These are phyloP conservation scores for Senecio squalidus DNA, from an alignment of 140 eudicot genomes.

Conservation along the genomic window DNA sequence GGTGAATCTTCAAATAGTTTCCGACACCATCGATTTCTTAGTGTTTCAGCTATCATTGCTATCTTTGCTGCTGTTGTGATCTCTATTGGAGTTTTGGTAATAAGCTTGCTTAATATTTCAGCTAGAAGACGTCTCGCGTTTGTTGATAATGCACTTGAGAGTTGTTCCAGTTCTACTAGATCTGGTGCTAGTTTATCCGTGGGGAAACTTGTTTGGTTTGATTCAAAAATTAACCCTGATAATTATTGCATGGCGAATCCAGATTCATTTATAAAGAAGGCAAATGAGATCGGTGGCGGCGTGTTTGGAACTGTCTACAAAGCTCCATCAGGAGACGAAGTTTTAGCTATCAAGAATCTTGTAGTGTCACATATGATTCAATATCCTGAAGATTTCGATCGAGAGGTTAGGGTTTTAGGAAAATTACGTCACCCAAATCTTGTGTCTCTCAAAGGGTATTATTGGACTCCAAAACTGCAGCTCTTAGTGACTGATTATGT, in stretches of 20 bases:
- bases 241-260: slow-evolving; percentile 39
- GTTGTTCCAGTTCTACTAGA: slow-evolving; percentile 68
- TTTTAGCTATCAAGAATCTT: slow-evolving; percentile 64
- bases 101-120: slow-evolving; percentile 59
- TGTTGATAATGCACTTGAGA: slow-evolving; percentile 65
- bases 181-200: slow-evolving; percentile 44
- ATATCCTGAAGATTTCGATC: slow-evolving; percentile 75
- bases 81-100: slow-evolving; percentile 56
- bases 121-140: slow-evolving; percentile 66
- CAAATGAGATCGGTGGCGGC: slow-evolving; percentile 67
- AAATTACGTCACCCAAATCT: slow-evolving; percentile 72
- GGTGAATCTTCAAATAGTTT: slow-evolving; percentile 16
- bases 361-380: slow-evolving; percentile 61
- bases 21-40: slow-evolving; percentile 56
- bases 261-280: slow-evolving; percentile 50
- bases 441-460: slow-evolving; percentile 70
- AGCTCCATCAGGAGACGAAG: slow-evolving; percentile 44
- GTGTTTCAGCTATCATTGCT: slow-evolving; percentile 68
- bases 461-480: slow-evolving; percentile 87
- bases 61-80: slow-evolving; percentile 75
- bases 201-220: slow-evolving; percentile 70
- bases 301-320: slow-evolving; percentile 77
- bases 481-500: slow-evolving; percentile 71
- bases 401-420: slow-evolving; percentile 70
- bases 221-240: slow-evolving; percentile 42